These are phyloP conservation scores for Entonaema liquescens DNA, from an alignment of 495 filamentous ascomycete species.

Conservation along the genomic window DNA sequence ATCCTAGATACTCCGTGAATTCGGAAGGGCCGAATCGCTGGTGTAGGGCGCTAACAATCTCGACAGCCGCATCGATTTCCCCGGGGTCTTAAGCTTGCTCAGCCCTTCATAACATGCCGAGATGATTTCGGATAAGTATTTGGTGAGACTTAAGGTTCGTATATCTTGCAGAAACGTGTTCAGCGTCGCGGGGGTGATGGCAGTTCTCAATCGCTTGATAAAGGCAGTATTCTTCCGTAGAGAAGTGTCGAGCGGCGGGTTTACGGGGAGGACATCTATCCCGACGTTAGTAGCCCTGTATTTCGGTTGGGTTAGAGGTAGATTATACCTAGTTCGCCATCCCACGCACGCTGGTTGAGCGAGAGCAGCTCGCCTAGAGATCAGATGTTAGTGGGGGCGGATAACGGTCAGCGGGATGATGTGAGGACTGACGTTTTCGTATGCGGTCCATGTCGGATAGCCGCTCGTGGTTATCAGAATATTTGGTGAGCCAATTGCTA, in stretches of 20 bases:
- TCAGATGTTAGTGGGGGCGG: conserved; percentile 43
- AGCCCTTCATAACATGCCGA: conserved; percentile 98
- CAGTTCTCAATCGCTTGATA: conserved; percentile 94
- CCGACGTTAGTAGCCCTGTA: conserved; percentile 36
- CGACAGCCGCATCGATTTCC: conserved; percentile 90
- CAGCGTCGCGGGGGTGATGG: conserved; percentile 78
- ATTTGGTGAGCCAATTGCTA: conserved; percentile 35
- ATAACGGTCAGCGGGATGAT: conserved; percentile 8
- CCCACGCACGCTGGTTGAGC: conserved; percentile 87
- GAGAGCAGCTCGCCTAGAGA: conserved; percentile 83
- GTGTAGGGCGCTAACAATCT: conserved; percentile 92
- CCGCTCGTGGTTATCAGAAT: conserved; percentile 31
- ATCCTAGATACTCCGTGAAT: conserved; percentile 91
- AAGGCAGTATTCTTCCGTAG: conserved; percentile 99
- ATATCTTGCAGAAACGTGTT: conserved; percentile 90
- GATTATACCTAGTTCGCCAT: conserved; percentile 79
- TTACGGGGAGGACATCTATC: conserved; percentile 81
- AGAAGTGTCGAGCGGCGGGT: conserved; percentile 87
- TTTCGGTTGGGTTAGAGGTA: conserved; percentile 10
- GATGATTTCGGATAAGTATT: conserved; percentile 97
- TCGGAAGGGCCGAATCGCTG: conserved; percentile 92
- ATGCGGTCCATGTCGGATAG: conserved; percentile 77
- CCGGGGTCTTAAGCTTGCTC: conserved; percentile 86
- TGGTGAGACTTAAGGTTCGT: conserved; percentile 90
- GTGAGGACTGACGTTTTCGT: conserved; percentile 73